Evolutionary conservation across 1,284 basidiomycete genomes (phyloP), one percentile per base, ranked within the genome.

Genomic region (Sanghuangporus baumii): DNA sequence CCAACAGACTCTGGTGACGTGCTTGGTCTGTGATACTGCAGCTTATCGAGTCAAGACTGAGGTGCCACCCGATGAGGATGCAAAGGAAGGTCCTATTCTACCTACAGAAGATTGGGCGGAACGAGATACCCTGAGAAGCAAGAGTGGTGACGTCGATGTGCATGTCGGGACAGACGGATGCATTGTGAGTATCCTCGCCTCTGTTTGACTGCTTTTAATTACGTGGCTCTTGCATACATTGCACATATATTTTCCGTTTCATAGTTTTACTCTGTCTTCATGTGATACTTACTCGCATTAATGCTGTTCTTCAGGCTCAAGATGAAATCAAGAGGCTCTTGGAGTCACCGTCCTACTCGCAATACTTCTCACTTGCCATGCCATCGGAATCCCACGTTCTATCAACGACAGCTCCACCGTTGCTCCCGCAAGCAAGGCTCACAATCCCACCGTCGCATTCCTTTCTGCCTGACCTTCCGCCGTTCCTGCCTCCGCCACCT

Each of bases 51-150:
- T 91, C 41, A 75, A 78, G 65, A 87, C 89, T 67, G 74, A 79
- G 40, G 79, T 87, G 54, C 74, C 82, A 43, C 73, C 76, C 48
- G 85, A 87, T 57, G 72, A 83, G 5, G 86, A 87, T 65, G 78
- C 78, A n/a, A 81, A 81, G 59, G 87, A 88, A 63, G 86, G 88
- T 6, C 83, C 85, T 1, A 74, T 91, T 6, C 74, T 90, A 48
- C 88, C 88, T 9, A 83, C 83, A 1, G 84, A 87, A 60, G 88
- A 89, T 54, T 91, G 87, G 86, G 82, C 83, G 16, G 89, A 92
- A 73, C 79, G 82, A 59, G 87, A 90, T 69, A 75, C 85, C 50
- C 76, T 92, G 72, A 83, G 83, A 73, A 87, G 85, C 66, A 73
- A 79, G 34, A 82, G 74, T 59, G 89, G 90, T 2, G 91, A 87